phyloP scores from a whole-genome alignment of 2,329 filamentous ascomycete species.

The Massarina eburnea region DNA sequence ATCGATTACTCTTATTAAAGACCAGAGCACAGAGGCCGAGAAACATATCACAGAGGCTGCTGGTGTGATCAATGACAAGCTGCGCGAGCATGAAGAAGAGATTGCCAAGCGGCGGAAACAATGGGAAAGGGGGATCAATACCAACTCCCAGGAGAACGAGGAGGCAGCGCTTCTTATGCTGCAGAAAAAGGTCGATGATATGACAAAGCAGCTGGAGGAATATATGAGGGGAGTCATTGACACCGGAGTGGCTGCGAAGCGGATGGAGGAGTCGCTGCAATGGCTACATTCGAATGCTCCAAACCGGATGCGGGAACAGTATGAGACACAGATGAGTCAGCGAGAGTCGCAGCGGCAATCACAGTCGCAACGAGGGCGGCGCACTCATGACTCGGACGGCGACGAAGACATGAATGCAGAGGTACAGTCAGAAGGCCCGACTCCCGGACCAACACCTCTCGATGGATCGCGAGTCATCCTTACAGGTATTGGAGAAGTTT shows the following conservation, averaged over 20 bases:
- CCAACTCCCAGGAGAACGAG: constrained; percentile 44
- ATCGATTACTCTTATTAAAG: constrained; percentile 49
- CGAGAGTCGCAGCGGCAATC: constrained; percentile 36
- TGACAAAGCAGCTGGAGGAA: constrained; percentile 60
- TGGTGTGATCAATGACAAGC: constrained; percentile 58
- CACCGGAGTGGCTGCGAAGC: constrained; percentile 50
- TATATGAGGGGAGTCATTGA: constrained; percentile 62
- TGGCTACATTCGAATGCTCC: constrained; percentile 44
- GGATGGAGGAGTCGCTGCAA: constrained; percentile 47
- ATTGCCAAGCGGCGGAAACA: constrained; percentile 36
- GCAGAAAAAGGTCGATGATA: constrained; percentile 49
- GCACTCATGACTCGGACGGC: constrained; percentile 29
- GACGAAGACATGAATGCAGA: constrained; percentile 36
- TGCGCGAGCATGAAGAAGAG: constrained; percentile 45
- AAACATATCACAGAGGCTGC: constrained; percentile 53
- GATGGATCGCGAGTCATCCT: constrained; percentile 36
- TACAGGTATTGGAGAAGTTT: constrained; percentile 40
- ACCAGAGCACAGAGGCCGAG: constrained; percentile 51
- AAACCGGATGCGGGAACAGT: constrained; percentile 29
- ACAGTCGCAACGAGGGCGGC: constrained; percentile 30
- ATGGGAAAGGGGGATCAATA: constrained; percentile 38
- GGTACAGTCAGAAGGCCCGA: constrained; percentile 35
- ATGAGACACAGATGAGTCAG: constrained; percentile 40
- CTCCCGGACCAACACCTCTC: constrained; percentile 43
- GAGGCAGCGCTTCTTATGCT: constrained; percentile 44